Conservation (phyloP, 2,329 filamentous ascomycete genomes). For the Penicillium sumatraense region DNA sequence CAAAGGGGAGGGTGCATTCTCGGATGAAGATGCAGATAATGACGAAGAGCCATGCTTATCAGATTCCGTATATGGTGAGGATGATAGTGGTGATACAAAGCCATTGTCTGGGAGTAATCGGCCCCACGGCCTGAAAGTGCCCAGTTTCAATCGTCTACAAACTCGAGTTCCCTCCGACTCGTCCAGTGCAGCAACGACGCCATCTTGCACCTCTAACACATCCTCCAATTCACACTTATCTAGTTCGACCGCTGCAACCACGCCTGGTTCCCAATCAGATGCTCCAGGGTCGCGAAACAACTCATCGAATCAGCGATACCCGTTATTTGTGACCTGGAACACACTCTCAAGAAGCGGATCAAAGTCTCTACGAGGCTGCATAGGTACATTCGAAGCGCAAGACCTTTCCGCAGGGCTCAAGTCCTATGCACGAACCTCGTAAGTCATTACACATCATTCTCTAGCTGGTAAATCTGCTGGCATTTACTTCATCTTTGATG, state of each 20-base stretch:
- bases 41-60: constrained; percentile 21
- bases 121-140: constrained; percentile 33
- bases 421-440: constrained; percentile 82
- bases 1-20: constrained; percentile 21
- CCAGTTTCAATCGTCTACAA: constrained; percentile 40
- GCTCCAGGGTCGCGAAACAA: constrained; percentile 23
- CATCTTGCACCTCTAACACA: constrained; percentile 52
- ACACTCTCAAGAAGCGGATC: constrained; percentile 65
- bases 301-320: constrained; percentile 58
- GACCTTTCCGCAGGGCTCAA: constrained; percentile 73
- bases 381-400: constrained; percentile 87
- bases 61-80: constrained; percentile 33
- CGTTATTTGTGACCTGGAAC: constrained; percentile 96
- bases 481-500: not conserved
- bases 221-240: constrained; percentile 53
- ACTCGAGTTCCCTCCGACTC: constrained; percentile 42
- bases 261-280: constrained; percentile 49
- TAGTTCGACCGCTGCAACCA: constrained; percentile 46
- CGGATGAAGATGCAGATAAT: constrained; percentile 35
- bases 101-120: constrained; percentile 13
- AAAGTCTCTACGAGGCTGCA: constrained; percentile 84
- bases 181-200: constrained; percentile 45
- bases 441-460: constrained; percentile 34
- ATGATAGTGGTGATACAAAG: constrained; percentile 28
- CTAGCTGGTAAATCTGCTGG: not conserved